phyloP scores from a whole-genome alignment of 2,329 filamentous ascomycete genomes.

The Talaromyces amestolkiae region DNA sequence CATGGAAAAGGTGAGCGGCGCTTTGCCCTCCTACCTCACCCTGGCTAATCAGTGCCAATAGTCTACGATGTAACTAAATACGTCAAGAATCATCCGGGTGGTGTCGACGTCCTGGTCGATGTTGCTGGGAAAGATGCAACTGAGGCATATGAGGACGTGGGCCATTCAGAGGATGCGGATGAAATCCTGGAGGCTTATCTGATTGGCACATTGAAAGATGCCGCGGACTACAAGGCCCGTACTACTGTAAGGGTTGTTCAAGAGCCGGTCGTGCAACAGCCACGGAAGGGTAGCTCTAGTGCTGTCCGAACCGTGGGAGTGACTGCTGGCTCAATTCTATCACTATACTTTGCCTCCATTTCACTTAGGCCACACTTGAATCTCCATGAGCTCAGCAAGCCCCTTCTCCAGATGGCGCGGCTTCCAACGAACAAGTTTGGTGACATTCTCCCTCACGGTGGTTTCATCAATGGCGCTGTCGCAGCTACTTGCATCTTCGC shows the following conservation, averaged over 20 bases:
- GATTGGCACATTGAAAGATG: conserved; percentile 29
- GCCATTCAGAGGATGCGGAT: conserved; percentile 47
- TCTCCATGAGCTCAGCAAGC: no score
- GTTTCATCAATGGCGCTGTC: neutral
- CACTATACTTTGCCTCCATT: no score
- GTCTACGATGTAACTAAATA: conserved; percentile 62
- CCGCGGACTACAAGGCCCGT: conserved; percentile 21
- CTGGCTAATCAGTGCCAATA: conserved; percentile 23
- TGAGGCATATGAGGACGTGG: conserved; percentile 44
- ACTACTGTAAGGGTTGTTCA: conserved; percentile 19
- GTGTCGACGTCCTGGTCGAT: conserved; percentile 41
- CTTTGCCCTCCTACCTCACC: no score
- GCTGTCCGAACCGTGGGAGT: no score
- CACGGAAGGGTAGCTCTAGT: no score
- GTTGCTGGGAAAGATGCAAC: conserved; percentile 45
- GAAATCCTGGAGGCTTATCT: conserved; percentile 41
- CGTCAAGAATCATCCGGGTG: conserved; percentile 56
- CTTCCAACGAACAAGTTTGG: no score
- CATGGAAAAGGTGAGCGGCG: conserved; percentile 51
- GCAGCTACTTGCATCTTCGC: neutral
- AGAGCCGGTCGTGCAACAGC: no score
- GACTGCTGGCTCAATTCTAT: no score
- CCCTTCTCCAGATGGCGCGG: no score
- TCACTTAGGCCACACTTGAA: no score
- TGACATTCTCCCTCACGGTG: no score